A percentile compares a stretch with the other conserved stretches of the same genome.
Evolutionary conservation across 73 alveolate species (phyloP).

Genomic region (Effrenium voratum): DNA sequence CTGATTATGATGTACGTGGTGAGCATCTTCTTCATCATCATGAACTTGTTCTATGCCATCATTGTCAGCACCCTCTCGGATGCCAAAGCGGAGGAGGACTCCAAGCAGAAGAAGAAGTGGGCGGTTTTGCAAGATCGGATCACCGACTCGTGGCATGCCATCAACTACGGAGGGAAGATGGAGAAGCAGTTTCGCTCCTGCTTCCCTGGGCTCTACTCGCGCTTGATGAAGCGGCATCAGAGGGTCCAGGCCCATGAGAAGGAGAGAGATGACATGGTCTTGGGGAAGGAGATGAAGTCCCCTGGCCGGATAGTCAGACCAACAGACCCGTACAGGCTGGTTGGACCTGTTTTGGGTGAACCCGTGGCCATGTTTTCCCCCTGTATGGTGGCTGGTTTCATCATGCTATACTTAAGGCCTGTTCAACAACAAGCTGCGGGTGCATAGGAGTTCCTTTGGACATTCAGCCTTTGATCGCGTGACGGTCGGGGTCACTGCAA

Average conservation of each 20-base stretch:
- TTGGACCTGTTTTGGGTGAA: no score
- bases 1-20: slow-evolving; percentile 45
- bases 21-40: slow-evolving; percentile 65
- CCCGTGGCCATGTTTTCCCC: no score
- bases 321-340: no score
- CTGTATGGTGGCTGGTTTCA: no score
- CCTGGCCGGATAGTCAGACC: no score
- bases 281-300: slow-evolving; percentile 19
- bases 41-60: slow-evolving; percentile 66
- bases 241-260: slow-evolving; percentile 25
- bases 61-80: slow-evolving; percentile 79
- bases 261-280: slow-evolving; percentile 36
- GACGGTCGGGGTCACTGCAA: no score
- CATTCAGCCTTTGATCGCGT: no score
- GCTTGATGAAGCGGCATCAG: slow-evolving; percentile 66
- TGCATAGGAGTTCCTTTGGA: no score
- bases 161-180: slow-evolving; percentile 40
- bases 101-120: slow-evolving; percentile 86
- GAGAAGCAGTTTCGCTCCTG: slow-evolving; percentile 79
- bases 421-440: no score
- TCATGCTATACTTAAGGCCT: no score
- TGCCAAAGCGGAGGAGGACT: slow-evolving; percentile 72
- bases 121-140: slow-evolving; percentile 58
- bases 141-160: slow-evolving; percentile 51
- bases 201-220: slow-evolving; percentile 55